A percentile compares a stretch with the other conserved stretches of the same genome.
Evolutionary conservation across 108 stramenopile species (phyloP).

Genomic region (Conticribra guillardii): DNA sequence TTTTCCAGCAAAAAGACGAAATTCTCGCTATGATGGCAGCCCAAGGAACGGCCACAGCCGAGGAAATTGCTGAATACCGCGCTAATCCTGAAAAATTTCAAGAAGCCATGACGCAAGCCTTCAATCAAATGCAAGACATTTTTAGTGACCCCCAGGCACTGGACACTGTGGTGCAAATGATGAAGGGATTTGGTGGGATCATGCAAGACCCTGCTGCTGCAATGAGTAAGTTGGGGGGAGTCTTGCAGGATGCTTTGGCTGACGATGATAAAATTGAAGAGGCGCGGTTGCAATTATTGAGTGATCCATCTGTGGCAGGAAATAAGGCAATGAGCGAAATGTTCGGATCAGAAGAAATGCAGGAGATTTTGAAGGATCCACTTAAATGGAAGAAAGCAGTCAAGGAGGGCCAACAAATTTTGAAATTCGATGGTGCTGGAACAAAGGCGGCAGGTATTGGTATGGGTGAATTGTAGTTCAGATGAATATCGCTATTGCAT

Average conservation of each 20-base stretch:
- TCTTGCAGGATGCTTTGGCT: slow-evolving; percentile 50
- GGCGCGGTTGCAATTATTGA: slow-evolving; percentile 69
- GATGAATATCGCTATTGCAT: slow-evolving; percentile 7
- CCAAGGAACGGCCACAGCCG: slow-evolving; percentile 62
- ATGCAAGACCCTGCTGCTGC: slow-evolving; percentile 65
- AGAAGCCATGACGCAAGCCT: slow-evolving; percentile 75
- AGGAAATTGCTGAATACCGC: slow-evolving; percentile 73
- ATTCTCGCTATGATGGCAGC: slow-evolving; percentile 70
- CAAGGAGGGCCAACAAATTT: slow-evolving; percentile 62
- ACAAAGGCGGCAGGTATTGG: slow-evolving; percentile 25
- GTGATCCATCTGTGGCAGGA: slow-evolving; percentile 51
- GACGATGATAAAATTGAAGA: slow-evolving; percentile 85
- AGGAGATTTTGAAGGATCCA: slow-evolving; percentile 71
- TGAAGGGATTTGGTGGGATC: slow-evolving; percentile 63
- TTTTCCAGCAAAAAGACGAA: slow-evolving; percentile 69
- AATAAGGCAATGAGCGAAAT: slow-evolving; percentile 58
- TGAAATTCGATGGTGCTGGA: slow-evolving; percentile 20
- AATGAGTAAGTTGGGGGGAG: slow-evolving; percentile 54
- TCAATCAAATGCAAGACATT: slow-evolving; percentile 70
- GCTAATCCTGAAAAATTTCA: slow-evolving; percentile 79
- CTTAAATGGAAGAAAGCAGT: slow-evolving; percentile 78
- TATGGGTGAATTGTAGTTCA: slow-evolving; percentile 51
- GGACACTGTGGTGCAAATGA: slow-evolving; percentile 61
- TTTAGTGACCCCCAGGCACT: slow-evolving; percentile 72
- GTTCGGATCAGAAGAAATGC: slow-evolving; percentile 69